Evolutionary conservation across 2,329 filamentous ascomycete species (phyloP), one percentile per base, ranked within the genome.

Genomic region (Rhynchosporium graminicola): DNA sequence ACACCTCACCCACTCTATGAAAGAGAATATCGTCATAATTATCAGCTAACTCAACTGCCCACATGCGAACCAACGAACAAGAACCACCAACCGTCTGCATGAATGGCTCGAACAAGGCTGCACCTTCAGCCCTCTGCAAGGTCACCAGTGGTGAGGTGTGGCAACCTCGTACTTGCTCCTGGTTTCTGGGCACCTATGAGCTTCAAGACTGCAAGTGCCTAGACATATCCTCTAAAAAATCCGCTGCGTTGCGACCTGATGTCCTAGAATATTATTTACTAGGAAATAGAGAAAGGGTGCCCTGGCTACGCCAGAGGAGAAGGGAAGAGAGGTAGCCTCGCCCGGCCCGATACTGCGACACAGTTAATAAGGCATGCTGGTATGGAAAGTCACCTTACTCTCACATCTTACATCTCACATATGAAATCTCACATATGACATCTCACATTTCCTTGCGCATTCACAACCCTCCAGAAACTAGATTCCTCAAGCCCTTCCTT

Each of bases 41-140:
- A 15, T 20, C 20, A 20, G 20, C 20, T 20, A 5, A 4, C 43
- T 5, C 15, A 45, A 45, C 15, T n/a, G 4, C 43, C 13, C n/a
- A 8, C 6, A 20, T 15, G 20, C 6, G 3, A 20, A 13, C 2
- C 29, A 45, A 54, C 59, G 36, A 59, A 62, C 62, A n/a, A 36
- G 13, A 40, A 42, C 26, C 36, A n/a, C 26, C 15, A 26, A 54
- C 20, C 20, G 20, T 12, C 5, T 8, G 59, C 60, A 50, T 46
- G 64, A 46, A 42, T 64, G 57, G 64, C 43, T 56, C 26, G 50
- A 20, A 51, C 57, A 38, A 63, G 64, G 64, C 62, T 66, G 61
- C 60, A 50, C 20, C 20, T 20, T 20, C 20, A 20, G 20, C 20
- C 20, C 20, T 20, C 20, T 20, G 20, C 20, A 20, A 20, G 20